Percentiles rank a stretch among this genome's conserved stretches.
Conservation (phyloP, 352 stramenopile species). For the Sclerospora graminicola region DNA sequence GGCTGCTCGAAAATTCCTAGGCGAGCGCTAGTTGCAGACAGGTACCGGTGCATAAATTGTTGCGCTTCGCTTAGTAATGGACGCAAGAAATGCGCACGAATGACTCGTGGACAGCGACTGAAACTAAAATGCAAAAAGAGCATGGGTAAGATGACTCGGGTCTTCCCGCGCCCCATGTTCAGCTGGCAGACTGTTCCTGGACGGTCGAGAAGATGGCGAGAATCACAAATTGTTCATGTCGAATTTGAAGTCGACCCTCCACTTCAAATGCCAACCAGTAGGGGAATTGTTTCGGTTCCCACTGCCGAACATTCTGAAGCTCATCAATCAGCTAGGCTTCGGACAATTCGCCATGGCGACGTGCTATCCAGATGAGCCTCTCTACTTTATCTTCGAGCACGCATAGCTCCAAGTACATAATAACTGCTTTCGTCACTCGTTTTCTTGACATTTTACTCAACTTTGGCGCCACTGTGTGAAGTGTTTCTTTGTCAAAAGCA, state of each 20-base stretch:
- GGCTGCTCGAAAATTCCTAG: constrained; percentile 52
- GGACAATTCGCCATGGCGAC: constrained; percentile 7
- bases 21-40: constrained; percentile 35
- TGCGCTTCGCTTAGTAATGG: too few relatives aligned
- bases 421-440: neutral
- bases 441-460: constrained; percentile 12
- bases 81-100: too few relatives aligned
- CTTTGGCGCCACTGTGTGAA: constrained; percentile 21
- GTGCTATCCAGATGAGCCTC: constrained; percentile 20
- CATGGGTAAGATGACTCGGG: constrained; percentile 81
- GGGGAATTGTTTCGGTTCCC: constrained; percentile 40
- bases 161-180: constrained; percentile 83
- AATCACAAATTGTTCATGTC: constrained; percentile 24
- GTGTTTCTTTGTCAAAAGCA: constrained; percentile 24
- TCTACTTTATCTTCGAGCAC: too few relatives aligned
- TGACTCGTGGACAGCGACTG: constrained; percentile 12
- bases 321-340: constrained; percentile 42
- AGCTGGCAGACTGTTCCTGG: too few relatives aligned
- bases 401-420: constrained; percentile 74
- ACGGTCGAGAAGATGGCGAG: too few relatives aligned
- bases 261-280: constrained; percentile 76
- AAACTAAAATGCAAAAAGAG: constrained; percentile 64
- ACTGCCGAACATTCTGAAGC: constrained; percentile 30
- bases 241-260: neutral
- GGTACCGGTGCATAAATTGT: constrained; percentile 55